Base-by-base conservation (phyloP, 305 asterid species). In the Fraxinus sp. region DNA sequence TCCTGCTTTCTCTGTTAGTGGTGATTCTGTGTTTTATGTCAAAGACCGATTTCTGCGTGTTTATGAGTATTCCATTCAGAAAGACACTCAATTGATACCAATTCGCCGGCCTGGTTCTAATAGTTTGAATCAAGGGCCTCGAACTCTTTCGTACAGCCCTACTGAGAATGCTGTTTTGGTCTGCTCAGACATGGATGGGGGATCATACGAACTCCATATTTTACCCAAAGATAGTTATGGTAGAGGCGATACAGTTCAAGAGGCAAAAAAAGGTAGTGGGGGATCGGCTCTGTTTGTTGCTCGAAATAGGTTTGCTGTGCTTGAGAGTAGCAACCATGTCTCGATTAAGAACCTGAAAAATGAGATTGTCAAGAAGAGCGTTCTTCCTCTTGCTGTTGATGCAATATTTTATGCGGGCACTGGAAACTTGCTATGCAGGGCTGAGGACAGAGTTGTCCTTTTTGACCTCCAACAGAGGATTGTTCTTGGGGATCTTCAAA, bases 1-100 rank as follows among this genome's bases (percentile, higher is more conserved):
- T 18, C 98, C 97, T 49, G 98, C 97, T 52, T 94, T 90, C 86
- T 92, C 91, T 80, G 84, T 94, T 55, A 91, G 90, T 32, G 92
- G 92, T 3, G 98, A 93, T 77, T 91, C 95, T 16, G 81, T 93
- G 79, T 91, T 91, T 81, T 94, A 93, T 83, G 93, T 92, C 66
- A 94, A 93, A 89, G 97, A 94, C 80, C 90, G 97, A 22, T 92
- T 86, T 83, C 77, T 89, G 2, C 92, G 92, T 49, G 76, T 85
- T 72, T 89, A 82, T 49, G 90, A 87, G 78, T 89, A 86, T 76
- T 89, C 92, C 10, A 77, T 87, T 77, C 90, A 87, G 85, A 87
- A 83, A 77, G 92, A 89, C 26, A 22, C 82, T 79, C 92, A 89
- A 84, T 82, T 89, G 79, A 82, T 89, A 52, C 87, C 92, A 0